Percentiles rank a stretch among this genome's conserved stretches.
These are phyloP conservation scores for Eragrostis curvula DNA, from an alignment of 176 grass and related monocot species.

Conservation along the genomic window DNA sequence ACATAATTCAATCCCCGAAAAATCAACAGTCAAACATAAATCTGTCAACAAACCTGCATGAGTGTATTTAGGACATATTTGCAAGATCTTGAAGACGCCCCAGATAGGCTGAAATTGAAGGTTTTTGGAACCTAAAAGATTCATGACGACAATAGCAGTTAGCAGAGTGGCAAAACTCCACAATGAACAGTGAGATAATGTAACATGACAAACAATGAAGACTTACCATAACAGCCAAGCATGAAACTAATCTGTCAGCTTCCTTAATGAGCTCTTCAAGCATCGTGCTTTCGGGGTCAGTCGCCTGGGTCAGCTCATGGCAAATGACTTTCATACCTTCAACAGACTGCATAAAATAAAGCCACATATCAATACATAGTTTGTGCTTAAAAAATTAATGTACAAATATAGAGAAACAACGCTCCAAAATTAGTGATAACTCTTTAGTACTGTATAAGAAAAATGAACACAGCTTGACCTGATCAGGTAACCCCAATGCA, in stretches of 20 bases:
- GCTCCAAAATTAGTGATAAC: too few species aligned
- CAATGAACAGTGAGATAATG: not conserved
- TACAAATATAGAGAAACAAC: not conserved
- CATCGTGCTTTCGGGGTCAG: conserved; percentile 67
- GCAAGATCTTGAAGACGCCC: conserved; percentile 96
- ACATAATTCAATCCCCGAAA: conserved; percentile 12
- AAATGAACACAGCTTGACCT: conserved; percentile 47
- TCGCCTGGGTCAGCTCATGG: conserved; percentile 86
- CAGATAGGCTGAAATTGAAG: conserved; percentile 97
- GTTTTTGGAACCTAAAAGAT: conserved; percentile 84
- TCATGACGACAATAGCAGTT: not conserved
- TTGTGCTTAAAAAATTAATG: not conserved
- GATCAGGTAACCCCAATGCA: conserved; percentile 81
- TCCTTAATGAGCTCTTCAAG: conserved; percentile 93
- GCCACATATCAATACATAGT: conserved; percentile 9
- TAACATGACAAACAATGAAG: conserved; percentile 29
- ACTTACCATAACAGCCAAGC: conserved; percentile 84
- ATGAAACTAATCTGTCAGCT: conserved; percentile 95
- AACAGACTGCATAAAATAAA: conserved; percentile 79
- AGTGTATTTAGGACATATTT: conserved; percentile 99
- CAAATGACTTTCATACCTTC: conserved; percentile 99
- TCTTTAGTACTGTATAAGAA: conserved; percentile 5
- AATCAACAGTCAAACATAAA: not conserved
- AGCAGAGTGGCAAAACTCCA: not conserved
- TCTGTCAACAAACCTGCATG: conserved; percentile 74